Percentiles rank a stretch among this genome's conserved stretches.
These are phyloP conservation scores for Xylaria sp. DNA, from an alignment of 2,329 filamentous ascomycete species.

Conservation along the genomic window DNA sequence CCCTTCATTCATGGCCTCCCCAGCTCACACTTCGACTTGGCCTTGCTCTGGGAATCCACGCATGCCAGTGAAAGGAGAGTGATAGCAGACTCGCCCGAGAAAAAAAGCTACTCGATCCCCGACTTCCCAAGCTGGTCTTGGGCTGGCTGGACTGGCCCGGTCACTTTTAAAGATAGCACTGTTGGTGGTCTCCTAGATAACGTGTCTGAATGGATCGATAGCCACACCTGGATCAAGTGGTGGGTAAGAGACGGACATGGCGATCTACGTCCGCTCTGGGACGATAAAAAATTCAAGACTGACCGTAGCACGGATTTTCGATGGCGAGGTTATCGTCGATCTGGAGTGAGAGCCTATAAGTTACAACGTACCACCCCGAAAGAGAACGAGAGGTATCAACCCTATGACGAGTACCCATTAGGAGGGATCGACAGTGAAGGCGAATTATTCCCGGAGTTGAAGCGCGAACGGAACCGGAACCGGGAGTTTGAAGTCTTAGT, in stretches of 20 bases:
- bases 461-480: neutral
- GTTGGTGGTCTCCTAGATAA: conserved; percentile 46
- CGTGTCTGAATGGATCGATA: conserved; percentile 50
- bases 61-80: neutral
- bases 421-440: neutral
- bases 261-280: conserved; percentile 48
- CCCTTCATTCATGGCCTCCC: conserved; percentile 50
- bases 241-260: conserved; percentile 50
- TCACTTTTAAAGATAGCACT: conserved; percentile 41
- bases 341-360: neutral
- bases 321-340: conserved; percentile 9
- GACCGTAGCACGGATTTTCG: neutral
- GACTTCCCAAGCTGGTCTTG: conserved; percentile 54
- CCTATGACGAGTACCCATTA: neutral
- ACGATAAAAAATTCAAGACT: conserved; percentile 21
- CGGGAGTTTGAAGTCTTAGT: neutral
- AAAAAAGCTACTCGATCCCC: conserved; percentile 11
- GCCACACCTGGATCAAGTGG: conserved; percentile 54
- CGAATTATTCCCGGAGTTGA: neutral
- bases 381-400: conserved; percentile 4
- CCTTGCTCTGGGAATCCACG: conserved; percentile 50
- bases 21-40: conserved; percentile 51
- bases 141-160: conserved; percentile 49
- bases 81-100: conserved; percentile 17
- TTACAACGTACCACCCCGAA: neutral